phyloP scores from a whole-genome alignment of 352 stramenopile species.

The Discostella stelligera region DNA sequence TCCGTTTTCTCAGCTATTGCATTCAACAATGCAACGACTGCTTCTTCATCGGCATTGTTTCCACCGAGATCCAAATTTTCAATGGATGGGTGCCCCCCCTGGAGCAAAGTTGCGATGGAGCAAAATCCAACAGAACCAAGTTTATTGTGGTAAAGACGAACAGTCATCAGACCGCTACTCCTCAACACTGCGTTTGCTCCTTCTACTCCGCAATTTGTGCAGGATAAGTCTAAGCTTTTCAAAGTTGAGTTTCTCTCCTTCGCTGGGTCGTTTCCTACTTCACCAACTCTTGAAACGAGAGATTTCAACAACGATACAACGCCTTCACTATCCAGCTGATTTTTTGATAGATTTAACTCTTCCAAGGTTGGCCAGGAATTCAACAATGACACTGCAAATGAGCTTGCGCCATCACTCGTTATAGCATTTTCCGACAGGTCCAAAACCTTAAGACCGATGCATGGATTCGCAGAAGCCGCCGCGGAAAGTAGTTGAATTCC shows the following conservation, averaged over 20 bases:
- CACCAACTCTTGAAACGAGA: conserved; percentile 16
- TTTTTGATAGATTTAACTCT: conserved; percentile 50
- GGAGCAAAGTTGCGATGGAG: conserved; percentile 34
- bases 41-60: conserved; percentile 54
- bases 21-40: conserved; percentile 53
- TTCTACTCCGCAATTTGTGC: conserved; percentile 55
- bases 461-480: conserved; percentile 14
- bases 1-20: conserved; percentile 37
- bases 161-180: conserved; percentile 25
- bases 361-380: conserved; percentile 27
- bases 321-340: conserved; percentile 39
- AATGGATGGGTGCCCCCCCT: conserved; percentile 49
- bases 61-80: conserved; percentile 69
- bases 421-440: conserved; percentile 61
- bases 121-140: conserved; percentile 59
- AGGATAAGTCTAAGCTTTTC: conserved; percentile 53
- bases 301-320: conserved; percentile 23
- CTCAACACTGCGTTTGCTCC: conserved; percentile 43
- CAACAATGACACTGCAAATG: conserved; percentile 33
- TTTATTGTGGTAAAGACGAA: conserved; percentile 71
- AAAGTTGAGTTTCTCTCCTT: conserved; percentile 36
- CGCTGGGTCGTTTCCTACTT: not conserved
- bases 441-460: conserved; percentile 35
- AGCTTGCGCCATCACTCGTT: conserved; percentile 21
- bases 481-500: conserved; percentile 39